Evolutionary conservation across 495 filamentous ascomycete species (phyloP).

Genomic region (Cryomyces minteri): DNA sequence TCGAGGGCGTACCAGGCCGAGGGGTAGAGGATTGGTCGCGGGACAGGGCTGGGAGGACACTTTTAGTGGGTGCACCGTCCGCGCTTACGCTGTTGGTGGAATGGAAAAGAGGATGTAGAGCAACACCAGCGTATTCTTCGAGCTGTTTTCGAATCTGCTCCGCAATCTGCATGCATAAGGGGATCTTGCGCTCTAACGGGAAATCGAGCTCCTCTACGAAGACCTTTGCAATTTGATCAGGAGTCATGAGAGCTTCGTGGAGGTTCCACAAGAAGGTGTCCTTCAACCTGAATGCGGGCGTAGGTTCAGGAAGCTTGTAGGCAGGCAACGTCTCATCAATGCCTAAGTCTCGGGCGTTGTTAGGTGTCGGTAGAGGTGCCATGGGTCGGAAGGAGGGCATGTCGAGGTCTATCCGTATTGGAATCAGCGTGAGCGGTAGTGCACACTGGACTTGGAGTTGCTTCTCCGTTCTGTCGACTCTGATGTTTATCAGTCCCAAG

Average conservation of each 20-base stretch:
- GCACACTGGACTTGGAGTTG: constrained; percentile 70
- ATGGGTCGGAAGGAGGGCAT: constrained; percentile 59
- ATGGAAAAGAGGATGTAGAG: constrained; percentile 81
- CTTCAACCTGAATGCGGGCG: constrained; percentile 70
- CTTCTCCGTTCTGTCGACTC: constrained; percentile 33
- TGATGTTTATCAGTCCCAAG: neutral
- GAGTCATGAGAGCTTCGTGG: constrained; percentile 83
- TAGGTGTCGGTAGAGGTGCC: constrained; percentile 50
- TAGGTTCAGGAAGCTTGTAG: constrained; percentile 59
- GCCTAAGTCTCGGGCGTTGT: constrained; percentile 37
- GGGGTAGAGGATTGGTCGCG: constrained; percentile 28
- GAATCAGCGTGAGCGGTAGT: constrained; percentile 77
- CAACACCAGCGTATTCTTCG: constrained; percentile 90
- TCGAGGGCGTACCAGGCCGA: too few species aligned
- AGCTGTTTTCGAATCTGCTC: constrained; percentile 86
- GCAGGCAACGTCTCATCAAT: constrained; percentile 48
- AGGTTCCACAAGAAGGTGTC: constrained; percentile 96
- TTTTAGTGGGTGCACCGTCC: constrained; percentile 24
- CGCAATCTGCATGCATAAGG: constrained; percentile 60
- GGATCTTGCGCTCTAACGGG: constrained; percentile 39
- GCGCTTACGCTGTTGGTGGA: constrained; percentile 29
- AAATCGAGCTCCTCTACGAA: constrained; percentile 91
- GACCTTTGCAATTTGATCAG: constrained; percentile 79
- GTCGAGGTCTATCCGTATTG: constrained; percentile 92
- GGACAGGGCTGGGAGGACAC: constrained; percentile 21